Evolutionary conservation across 768 basidiomycete species (phyloP), one percentile per base, ranked within the genome.

Genomic region (Dacryopinax spathularia): DNA sequence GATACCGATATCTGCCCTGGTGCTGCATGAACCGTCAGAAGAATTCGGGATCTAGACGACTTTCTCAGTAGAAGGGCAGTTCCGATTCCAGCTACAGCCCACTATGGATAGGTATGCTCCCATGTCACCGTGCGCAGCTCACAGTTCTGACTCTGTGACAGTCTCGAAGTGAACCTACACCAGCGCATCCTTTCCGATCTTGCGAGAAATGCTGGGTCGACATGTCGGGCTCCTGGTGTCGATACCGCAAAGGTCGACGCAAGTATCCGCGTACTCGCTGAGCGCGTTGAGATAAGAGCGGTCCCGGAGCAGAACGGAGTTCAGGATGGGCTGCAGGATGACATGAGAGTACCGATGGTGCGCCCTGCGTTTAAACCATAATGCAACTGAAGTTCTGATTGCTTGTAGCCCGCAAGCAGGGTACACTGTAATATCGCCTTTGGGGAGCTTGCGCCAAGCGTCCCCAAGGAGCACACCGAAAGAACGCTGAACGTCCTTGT

Each of bases 361-460:
- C 35, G 81, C 62, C 4, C 18, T 22, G 37, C 29, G 20, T 63
- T 0, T 37, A 60, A 25, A 13, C 16, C 20, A 22, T 36, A 33
- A 64, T 60, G 18, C 33, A n/a, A 29, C 35, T 31, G 13, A 15
- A 27, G 27, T 41, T 34, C 34, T 43, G 20, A 29, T 3, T 27
- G 1, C 16, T 20, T 25, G 22, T 64, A 92, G 90, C 76, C 87
- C 20, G 82, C 83, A 12, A 85, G 87, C 1, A 78, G 83, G 62
- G 82, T 85, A 15, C 87, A 89, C 67, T 88, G 85, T 74, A 88
- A 87, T 66, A 86, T 90, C 65, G 88, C 89, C 1, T 92, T 91
- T 67, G 89, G 87, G 35, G 85, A 91, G 70, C 78, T 91, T 61
- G 81, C 88, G 18, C 74, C 84, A 62, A 84, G 84, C 69, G 81